phyloP scores from a whole-genome alignment of 345 rosid species.

The Cardamine chenopodiifolia region DNA sequence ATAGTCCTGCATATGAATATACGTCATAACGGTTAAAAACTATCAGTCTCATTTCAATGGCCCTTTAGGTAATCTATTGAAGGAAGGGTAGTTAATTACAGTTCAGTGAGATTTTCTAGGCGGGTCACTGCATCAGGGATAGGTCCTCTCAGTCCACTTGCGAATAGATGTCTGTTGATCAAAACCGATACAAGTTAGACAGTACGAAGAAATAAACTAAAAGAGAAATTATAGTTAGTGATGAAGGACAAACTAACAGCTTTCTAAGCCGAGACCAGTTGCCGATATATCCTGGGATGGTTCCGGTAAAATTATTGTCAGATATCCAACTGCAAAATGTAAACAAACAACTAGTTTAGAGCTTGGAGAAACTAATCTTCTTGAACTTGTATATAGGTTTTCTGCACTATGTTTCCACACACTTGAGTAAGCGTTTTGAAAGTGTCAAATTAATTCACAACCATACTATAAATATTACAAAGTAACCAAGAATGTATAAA shows the following conservation, averaged over 20 bases:
- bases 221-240: background rate
- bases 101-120: constrained; percentile 34
- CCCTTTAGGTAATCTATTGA: background rate
- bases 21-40: background rate
- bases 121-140: constrained; percentile 49
- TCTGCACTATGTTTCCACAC: background rate
- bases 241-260: constrained; percentile 54
- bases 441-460: background rate
- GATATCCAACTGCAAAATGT: constrained; percentile 57
- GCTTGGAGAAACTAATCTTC: background rate
- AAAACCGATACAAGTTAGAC: constrained; percentile 1
- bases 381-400: background rate
- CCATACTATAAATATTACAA: too few relatives aligned
- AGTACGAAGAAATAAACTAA: background rate
- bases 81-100: constrained; percentile 42
- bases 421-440: background rate
- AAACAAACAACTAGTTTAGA: background rate
- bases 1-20: constrained; percentile 48
- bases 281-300: constrained; percentile 58
- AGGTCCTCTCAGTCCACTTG: constrained; percentile 55
- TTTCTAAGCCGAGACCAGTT: constrained; percentile 59
- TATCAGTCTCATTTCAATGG: background rate
- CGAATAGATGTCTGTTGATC: constrained; percentile 44
- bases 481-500: too few relatives aligned
- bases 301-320: constrained; percentile 73